Evolutionary conservation across 2,329 filamentous ascomycete species (phyloP), one percentile per base, ranked within the genome.

Genomic region (Escovopsis sp.): DNA sequence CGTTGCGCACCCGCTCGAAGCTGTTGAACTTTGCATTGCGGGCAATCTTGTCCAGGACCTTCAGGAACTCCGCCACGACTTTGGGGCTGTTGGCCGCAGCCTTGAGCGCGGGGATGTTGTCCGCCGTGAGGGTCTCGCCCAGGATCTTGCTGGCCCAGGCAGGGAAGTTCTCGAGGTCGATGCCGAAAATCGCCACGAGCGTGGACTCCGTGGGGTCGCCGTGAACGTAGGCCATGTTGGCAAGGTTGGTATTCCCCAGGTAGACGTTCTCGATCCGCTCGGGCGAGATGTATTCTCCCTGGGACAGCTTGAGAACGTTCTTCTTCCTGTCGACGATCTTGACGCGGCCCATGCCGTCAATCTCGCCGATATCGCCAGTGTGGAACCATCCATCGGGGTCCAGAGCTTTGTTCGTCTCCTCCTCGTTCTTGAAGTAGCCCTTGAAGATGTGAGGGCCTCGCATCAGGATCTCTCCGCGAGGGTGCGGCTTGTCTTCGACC

Each of bases 301-400:
- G 91, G 0, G 89, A 81, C 43, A 98, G 76, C 73, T 98, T 98
- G 57, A 98, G 77, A n/a, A 98, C 85, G 64, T 96, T 96, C 81
- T 98, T 98, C 65, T 87, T 81, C 53, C 91, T 87, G 63, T 98
- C 91, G 53, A 98, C 81, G 62, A 98, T 94, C 62, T 76, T 79
- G 69, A 96, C 81, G 46, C 88, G 84, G 47, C 91, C 91, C 56
- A 84, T 63, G 50, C 79, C 78, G 61, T 98, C 91, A 20, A 98
- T 71, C 48, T 79, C 75, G 55, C 79, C 85, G 50, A 98, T 89
- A 54, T 98, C 91, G 42, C 91, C 91, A 0, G 87, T 95, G 59
- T 84, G 83, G 74, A 98, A 96, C 91, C 91, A 98, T 47, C 91
- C 91, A 49, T 95, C 87, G 29, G 80, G 68, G 8, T 89, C 85